Base-by-base conservation (phyloP, 805 yeast genomes). In the Candida gorgasii region DNA sequence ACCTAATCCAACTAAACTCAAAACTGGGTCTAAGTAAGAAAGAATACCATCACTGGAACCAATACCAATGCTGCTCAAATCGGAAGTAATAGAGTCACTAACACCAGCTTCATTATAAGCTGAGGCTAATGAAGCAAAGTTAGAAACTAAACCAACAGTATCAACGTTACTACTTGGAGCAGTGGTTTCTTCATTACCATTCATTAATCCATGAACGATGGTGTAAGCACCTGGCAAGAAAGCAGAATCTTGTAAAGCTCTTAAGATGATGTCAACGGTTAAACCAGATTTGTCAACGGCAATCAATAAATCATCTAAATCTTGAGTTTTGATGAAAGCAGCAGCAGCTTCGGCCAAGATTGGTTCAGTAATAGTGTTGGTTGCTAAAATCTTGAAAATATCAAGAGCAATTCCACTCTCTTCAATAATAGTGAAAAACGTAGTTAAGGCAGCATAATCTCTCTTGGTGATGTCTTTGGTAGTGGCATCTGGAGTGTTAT, bases 281-380 rank as follows among this genome's bases (percentile, higher is more conserved):
- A 61, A 52, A 7, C 56, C 55, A 8, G 64, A 59, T 23, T 54
- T 44, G 34, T 59, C 64, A 17, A 58, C 59, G 4, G 60, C 52
- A 17, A 26, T 28, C 31, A 62, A 49, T 18, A 62, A 43, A 36
- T 48, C 50, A 2, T 52, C 42, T 37, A 61, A 53, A 40, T 59
- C 54, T 28, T 49, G 52, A 8, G 50, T 32, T 32, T 55, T 46
- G 23, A 62, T 42, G 36, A 59, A 57, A 8, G 46, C 53, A 26
- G 51, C 62, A 41, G 56, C 51, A 22, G 56, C 61, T 22, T 49
- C 44, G 16, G 52, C 55, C 22, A 57, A 51, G 22, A 54, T 54
- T 15, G 54, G 53, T 39, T 61, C 61, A n/a, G 64, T 60, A 20
- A 62, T 33, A 8, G 51, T 49, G 31, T 53, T 47, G 7, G 54